Percentiles rank a stretch among this genome's conserved stretches.
Conservation (phyloP, 1,139 yeast genomes). For the Debaryomyces robertsiae region DNA sequence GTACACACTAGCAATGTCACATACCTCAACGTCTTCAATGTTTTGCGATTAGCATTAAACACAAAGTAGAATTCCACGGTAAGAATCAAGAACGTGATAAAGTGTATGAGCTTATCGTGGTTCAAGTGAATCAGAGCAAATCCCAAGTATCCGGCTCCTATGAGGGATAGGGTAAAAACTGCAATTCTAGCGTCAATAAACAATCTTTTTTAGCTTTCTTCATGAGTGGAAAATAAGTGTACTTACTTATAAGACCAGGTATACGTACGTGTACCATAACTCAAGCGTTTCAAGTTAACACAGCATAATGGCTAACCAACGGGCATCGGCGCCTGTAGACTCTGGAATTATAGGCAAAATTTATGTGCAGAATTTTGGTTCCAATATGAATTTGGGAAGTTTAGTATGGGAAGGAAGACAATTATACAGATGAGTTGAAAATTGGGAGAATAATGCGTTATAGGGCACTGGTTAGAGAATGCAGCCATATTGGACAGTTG, state of each 20-base stretch:
- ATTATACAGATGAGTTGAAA: no score
- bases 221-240: background rate
- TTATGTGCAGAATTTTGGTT: slow-evolving; percentile 1
- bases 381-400: background rate
- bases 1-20: slow-evolving; percentile 50
- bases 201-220: background rate
- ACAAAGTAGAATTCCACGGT: slow-evolving; percentile 59
- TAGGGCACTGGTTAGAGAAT: no score
- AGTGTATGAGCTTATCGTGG: slow-evolving; percentile 60
- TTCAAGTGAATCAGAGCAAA: slow-evolving; percentile 48
- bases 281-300: no score
- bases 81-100: slow-evolving; percentile 49
- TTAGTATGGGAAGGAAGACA: background rate
- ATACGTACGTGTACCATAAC: slow-evolving; percentile 24
- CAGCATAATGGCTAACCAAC: background rate
- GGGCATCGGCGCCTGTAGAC: no score
- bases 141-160: slow-evolving; percentile 49
- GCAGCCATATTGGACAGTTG: background rate
- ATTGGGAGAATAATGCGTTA: no score
- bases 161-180: slow-evolving; percentile 33
- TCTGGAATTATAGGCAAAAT: background rate
- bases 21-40: slow-evolving; percentile 39
- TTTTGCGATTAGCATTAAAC: slow-evolving; percentile 41
- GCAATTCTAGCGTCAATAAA: slow-evolving; percentile 10
- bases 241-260: slow-evolving; percentile 33